Evolutionary conservation across 345 rosid genomes (phyloP).

Genomic region (Erucastrum elatum): DNA sequence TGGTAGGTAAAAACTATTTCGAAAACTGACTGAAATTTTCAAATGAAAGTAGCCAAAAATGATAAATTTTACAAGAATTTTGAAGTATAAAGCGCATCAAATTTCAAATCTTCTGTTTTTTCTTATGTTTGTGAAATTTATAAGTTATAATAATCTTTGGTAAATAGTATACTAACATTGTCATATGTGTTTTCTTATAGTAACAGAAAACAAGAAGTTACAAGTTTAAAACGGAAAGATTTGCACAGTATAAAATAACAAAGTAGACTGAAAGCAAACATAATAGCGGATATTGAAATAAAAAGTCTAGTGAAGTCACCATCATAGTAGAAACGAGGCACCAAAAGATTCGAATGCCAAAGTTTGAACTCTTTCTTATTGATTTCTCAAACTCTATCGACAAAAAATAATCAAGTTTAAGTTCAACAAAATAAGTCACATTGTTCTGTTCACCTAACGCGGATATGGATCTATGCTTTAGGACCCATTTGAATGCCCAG

Average conservation of each 20-base stretch:
- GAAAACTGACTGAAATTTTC: not conserved
- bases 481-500: no score
- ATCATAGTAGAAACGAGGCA: slow-evolving; percentile 7
- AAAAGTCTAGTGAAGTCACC: not conserved
- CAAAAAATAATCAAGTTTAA: slow-evolving; percentile 2
- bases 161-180: not conserved
- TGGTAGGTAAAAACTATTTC: not conserved
- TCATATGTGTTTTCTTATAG: not conserved
- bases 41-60: not conserved
- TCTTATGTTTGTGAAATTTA: not conserved
- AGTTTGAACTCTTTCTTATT: not conserved
- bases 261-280: not conserved
- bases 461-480: no score
- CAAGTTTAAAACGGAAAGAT: not conserved
- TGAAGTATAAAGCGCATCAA: not conserved
- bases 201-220: not conserved
- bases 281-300: not conserved
- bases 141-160: not conserved
- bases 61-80: not conserved
- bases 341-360: slow-evolving; percentile 33
- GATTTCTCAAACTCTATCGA: slow-evolving; percentile 33
- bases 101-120: not conserved
- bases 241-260: not conserved
- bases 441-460: no score
- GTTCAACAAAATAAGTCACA: not conserved